A percentile compares a stretch with the other conserved stretches of the same genome.
These are phyloP conservation scores for Sphaerulina musiva DNA, from an alignment of 2,329 filamentous ascomycete species.

Conservation along the genomic window DNA sequence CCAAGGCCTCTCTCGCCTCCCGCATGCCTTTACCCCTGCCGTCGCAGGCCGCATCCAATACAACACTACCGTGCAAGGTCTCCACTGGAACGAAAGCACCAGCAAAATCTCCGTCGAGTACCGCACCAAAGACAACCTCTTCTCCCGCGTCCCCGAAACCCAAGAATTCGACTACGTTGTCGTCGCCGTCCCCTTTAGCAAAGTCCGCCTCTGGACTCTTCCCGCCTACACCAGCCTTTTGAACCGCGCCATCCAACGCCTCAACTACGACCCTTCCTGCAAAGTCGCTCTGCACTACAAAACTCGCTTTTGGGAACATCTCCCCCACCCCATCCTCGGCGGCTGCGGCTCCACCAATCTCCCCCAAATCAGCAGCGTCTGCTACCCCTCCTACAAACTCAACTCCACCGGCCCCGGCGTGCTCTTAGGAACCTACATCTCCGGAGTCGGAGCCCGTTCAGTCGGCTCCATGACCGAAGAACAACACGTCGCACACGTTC, in stretches of 20 bases:
- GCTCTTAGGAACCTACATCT: slow-evolving; percentile 55
- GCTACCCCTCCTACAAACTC: slow-evolving; percentile 62
- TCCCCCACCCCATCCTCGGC: slow-evolving; percentile 53
- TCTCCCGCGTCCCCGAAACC: slow-evolving; percentile 40
- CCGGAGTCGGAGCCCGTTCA: slow-evolving; percentile 41
- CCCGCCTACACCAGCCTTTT: slow-evolving; percentile 49
- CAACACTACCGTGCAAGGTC: slow-evolving; percentile 51
- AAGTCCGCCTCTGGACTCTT: slow-evolving; percentile 57
- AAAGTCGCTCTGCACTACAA: slow-evolving; percentile 62
- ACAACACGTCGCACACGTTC: slow-evolving; percentile 57
- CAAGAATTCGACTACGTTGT: slow-evolving; percentile 60
- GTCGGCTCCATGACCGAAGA: slow-evolving; percentile 48
- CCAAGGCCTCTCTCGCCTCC: slow-evolving; percentile 53
- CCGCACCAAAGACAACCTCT: slow-evolving; percentile 44
- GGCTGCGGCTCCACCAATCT: slow-evolving; percentile 58
- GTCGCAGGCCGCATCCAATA: slow-evolving; percentile 53
- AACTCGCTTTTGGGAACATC: slow-evolving; percentile 56
- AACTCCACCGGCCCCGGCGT: slow-evolving; percentile 58
- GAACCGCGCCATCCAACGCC: slow-evolving; percentile 42
- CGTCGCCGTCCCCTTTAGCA: slow-evolving; percentile 58
- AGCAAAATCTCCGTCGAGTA: slow-evolving; percentile 55
- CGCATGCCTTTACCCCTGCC: slow-evolving; percentile 56
- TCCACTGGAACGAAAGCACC: slow-evolving; percentile 47
- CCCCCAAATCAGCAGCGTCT: slow-evolving; percentile 55
- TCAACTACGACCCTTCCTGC: slow-evolving; percentile 48